These are phyloP conservation scores for Ophiosphaerella narmari DNA, from an alignment of 2,329 filamentous ascomycete genomes.

Conservation along the genomic window DNA sequence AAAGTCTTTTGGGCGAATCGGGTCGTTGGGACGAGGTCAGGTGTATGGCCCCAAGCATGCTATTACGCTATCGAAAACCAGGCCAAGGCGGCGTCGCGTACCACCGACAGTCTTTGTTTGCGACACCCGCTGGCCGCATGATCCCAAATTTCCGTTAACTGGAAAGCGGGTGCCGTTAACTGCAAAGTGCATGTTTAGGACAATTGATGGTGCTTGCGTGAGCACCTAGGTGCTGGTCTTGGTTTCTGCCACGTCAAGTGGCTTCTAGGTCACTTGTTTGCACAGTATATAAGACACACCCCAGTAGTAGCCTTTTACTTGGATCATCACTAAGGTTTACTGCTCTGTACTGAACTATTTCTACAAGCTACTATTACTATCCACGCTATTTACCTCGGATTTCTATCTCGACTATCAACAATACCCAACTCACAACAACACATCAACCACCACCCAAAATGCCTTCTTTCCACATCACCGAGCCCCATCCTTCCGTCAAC, in stretches of 20 bases:
- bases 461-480: conserved; percentile 59
- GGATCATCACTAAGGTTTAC: conserved; percentile 20
- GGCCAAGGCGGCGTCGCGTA: conserved; percentile 22
- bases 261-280: not conserved
- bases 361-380: conserved; percentile 9
- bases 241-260: not conserved
- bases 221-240: not conserved
- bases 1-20: conserved; percentile 13
- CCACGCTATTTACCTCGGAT: conserved; percentile 16
- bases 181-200: conserved; percentile 44
- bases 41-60: conserved; percentile 24
- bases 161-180: conserved; percentile 52
- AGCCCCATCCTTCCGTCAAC: conserved; percentile 65
- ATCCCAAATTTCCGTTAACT: conserved; percentile 49
- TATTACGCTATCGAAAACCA: conserved; percentile 38
- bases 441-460: conserved; percentile 28
- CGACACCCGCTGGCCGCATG: conserved; percentile 35
- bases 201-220: conserved; percentile 7
- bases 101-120: conserved; percentile 26
- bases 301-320: conserved; percentile 1
- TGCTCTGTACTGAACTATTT: conserved; percentile 11
- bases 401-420: conserved; percentile 6
- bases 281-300: conserved; percentile 8
- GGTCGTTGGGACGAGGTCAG: conserved; percentile 20
- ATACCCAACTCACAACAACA: conserved; percentile 1